These are phyloP conservation scores for Fistulinella prunicolor DNA, from an alignment of 768 basidiomycete species.

Conservation along the genomic window DNA sequence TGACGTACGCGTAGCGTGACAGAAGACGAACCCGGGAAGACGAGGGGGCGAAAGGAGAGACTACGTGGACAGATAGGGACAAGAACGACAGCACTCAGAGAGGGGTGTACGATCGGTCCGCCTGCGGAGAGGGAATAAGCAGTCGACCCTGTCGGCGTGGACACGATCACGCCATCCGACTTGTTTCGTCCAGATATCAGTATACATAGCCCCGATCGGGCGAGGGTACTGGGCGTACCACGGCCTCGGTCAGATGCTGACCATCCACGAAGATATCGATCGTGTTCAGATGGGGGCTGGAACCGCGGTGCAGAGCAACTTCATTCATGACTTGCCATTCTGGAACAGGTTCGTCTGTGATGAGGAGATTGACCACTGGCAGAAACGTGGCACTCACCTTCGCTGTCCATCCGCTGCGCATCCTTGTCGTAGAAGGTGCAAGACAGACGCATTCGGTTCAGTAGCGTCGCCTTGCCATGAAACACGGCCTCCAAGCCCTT, in stretches of 20 bases:
- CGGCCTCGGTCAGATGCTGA: slow-evolving; percentile 92
- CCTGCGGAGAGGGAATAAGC: slow-evolving; percentile 95
- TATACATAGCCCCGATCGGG: neutral
- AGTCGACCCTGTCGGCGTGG: slow-evolving; percentile 94
- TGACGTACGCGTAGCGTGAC: slow-evolving; percentile 66
- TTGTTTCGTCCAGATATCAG: slow-evolving; percentile 30
- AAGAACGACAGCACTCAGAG: slow-evolving; percentile 82
- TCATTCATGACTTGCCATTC: slow-evolving; percentile 99
- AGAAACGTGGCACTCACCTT: slow-evolving; percentile 43
- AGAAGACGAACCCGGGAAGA: slow-evolving; percentile 80
- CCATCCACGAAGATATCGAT: slow-evolving; percentile 94
- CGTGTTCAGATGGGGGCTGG: slow-evolving; percentile 87
- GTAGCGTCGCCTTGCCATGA: slow-evolving; percentile 71
- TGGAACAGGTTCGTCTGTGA: slow-evolving; percentile 20
- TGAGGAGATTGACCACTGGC: neutral
- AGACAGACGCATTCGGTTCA: slow-evolving; percentile 88
- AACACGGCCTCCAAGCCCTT: slow-evolving; percentile 80
- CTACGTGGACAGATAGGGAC: slow-evolving; percentile 97
- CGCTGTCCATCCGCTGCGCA: slow-evolving; percentile 53
- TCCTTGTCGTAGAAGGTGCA: slow-evolving; percentile 72
- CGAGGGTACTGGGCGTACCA: slow-evolving; percentile 51
- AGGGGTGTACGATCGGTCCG: slow-evolving; percentile 94
- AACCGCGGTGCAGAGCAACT: slow-evolving; percentile 87
- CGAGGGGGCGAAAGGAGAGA: slow-evolving; percentile 86
- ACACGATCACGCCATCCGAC: slow-evolving; percentile 93